These are phyloP conservation scores for Asterochloris erici DNA, from an alignment of 139 green algal genomes.

Conservation along the genomic window DNA sequence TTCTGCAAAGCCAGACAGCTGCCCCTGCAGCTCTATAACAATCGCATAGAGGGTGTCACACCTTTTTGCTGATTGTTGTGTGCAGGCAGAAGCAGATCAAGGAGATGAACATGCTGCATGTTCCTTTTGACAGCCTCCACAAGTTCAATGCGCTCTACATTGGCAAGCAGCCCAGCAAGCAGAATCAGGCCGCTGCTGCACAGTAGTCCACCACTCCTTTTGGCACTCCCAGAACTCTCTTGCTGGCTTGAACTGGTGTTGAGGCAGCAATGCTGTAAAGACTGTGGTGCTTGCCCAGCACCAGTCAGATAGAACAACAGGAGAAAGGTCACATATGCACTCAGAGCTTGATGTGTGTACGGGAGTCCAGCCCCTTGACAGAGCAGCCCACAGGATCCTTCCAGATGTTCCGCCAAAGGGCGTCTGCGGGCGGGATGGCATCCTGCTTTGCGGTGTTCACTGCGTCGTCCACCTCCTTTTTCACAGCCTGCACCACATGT, in stretches of 20 bases:
- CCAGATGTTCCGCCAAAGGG: conserved; percentile 64
- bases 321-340: not conserved
- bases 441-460: conserved; percentile 79
- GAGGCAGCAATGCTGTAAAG: not conserved
- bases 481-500: conserved; percentile 40
- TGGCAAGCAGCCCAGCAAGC: not conserved
- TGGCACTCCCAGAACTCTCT: not conserved
- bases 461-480: conserved; percentile 86
- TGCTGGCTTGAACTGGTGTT: not conserved
- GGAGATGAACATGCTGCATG: too few relatives aligned
- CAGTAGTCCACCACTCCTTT: too few relatives aligned
- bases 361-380: conserved; percentile 30
- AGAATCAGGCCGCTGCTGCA: not conserved
- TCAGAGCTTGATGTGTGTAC: conserved; percentile 19
- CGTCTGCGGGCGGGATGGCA: conserved; percentile 29
- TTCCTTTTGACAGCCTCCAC: too few relatives aligned
- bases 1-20: too few relatives aligned
- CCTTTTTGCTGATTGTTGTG: too few relatives aligned
- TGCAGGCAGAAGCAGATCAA: not conserved
- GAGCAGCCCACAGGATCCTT: conserved; percentile 25
- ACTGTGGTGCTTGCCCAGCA: not conserved
- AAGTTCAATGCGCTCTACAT: not conserved
- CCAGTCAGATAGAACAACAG: too few relatives aligned
- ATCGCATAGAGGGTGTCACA: too few relatives aligned
- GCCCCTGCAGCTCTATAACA: too few relatives aligned